Base-by-base conservation (phyloP, 768 basidiomycete species). In the Mycena vitilis region DNA sequence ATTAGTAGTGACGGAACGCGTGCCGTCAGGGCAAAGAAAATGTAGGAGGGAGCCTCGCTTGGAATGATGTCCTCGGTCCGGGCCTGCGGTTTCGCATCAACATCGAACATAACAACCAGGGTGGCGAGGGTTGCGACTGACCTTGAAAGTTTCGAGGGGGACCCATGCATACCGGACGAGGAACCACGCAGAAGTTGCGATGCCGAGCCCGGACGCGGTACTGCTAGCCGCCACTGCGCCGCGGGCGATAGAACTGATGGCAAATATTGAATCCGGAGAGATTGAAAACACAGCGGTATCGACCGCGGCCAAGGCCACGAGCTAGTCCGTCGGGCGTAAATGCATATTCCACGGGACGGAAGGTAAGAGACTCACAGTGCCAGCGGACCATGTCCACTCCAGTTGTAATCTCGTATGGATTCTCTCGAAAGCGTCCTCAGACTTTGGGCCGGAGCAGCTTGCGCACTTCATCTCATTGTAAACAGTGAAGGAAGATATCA, bases 331-430 rank as follows among this genome's bases (percentile, higher is more conserved):
- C 25, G 4, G 30, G 60, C 10, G 45, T 18, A 48, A 34, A 51
- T 44, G 30, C 20, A 56, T 18, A 62, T 1, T 36, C 3, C 4
- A 59, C 59, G 2, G 5, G 30, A 5, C 30, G 5, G 30, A 44
- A 16, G 30, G 58, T 30, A 7, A 51, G 49, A 57, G 25, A 81
- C 87, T 71, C 67, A 91, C 87, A 74, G 88, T 79, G 42, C 85
- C 89, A n/a, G 89, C 90, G 18, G 87, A 80, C 52, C 86, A 89
- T 7, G 85, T 86, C 91, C 91, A 93, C 71, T 93, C 91, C 34
- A 79, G 79, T 68, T 86, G 80, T 25, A 92, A 71, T 47, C 87
- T 77, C 3, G 65, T 67, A 54, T 88, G 81, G 4, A 91, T 74
- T 15, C 76, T 76, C 52, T 91, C 88, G 60, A 82, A 90, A 11